A percentile compares a stretch with the other conserved stretches of the same genome.
These are phyloP conservation scores for Trichoderma koningiopsis DNA, from an alignment of 2,329 filamentous ascomycete species.

Conservation along the genomic window DNA sequence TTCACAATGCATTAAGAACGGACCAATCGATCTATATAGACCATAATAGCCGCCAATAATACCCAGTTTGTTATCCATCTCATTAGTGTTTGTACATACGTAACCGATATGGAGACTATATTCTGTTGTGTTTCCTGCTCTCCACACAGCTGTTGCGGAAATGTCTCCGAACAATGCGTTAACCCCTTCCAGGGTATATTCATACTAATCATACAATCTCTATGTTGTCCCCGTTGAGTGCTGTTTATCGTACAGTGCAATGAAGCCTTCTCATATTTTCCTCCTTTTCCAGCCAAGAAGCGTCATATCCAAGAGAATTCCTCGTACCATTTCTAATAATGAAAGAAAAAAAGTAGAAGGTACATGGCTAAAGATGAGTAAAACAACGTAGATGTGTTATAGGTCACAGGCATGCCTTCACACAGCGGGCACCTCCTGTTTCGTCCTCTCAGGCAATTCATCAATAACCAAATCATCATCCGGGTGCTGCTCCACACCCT, in stretches of 20 bases:
- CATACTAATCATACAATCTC: constrained; percentile 19
- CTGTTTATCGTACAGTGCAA: constrained; percentile 5
- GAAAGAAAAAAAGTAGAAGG: neutral
- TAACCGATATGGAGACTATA: neutral
- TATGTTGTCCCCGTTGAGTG: neutral
- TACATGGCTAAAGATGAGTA: neutral
- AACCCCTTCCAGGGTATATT: neutral
- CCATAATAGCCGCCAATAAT: too few species aligned
- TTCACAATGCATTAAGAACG: too few species aligned
- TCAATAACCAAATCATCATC: constrained; percentile 28
- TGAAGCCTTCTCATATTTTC: neutral
- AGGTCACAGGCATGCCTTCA: neutral
- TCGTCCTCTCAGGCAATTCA: constrained; percentile 9
- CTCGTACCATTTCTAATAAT: neutral
- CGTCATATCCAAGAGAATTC: neutral
- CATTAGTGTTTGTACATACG: neutral
- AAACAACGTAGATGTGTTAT: neutral
- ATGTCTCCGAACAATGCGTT: neutral
- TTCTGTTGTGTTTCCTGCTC: neutral
- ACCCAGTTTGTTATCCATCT: neutral
- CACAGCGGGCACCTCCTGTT: neutral
- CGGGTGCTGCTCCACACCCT: constrained; percentile 29
- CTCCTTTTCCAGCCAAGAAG: neutral
- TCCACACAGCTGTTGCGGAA: neutral
- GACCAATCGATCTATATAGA: too few species aligned